Evolutionary conservation across 192 early-diverging fungal species (phyloP), one percentile per base, ranked within the genome.

Genomic region (Coemansia sp.): DNA sequence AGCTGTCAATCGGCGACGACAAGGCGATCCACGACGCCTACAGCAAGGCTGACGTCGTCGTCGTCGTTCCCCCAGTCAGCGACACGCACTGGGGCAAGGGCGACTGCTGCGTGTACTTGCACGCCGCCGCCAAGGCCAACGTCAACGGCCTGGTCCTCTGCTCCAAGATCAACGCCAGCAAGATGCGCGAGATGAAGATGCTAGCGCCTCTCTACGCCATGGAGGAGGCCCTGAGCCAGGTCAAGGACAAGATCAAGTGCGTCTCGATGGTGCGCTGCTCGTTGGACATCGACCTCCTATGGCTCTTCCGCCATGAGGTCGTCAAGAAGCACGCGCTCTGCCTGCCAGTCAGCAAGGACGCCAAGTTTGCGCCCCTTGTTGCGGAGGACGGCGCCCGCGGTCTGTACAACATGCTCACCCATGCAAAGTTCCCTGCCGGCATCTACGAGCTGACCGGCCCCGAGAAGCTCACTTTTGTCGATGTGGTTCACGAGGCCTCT

Each of bases 241-340:
- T 66, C 67, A 82, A 77, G 63, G 62, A 34, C 60, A 50, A 67
- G 63, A 23, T 76, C 59, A 39, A 71, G 62, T 68, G 50, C 2
- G 71, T 75, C 23, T 82, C 74, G 56, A 70, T 82, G 8, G 51
- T 82, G 64, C 73, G 74, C 71, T 77, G 70, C 65, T 71, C 74
- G 43, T 18, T 82, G 63, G 74, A 77, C 60, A 73, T 77, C 1
- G 71, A 77, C 51, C 26, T 77, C 28, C 61, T 82, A 57, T 82
- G 73, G 70, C 68, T 77, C 55, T 71, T 82, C 71, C 79, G 79
- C 36, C 56, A 45, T 26, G 71, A 76, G 71, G 73, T 82, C 23
- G 74, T 70, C 7, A 45, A 31, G 3, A 48, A 81, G 38, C 58
- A 50, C 55, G 62, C 60, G 66, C 60, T 81, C 42, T 63, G 71